Percentiles rank a stretch among this genome's conserved stretches.
Evolutionary conservation across 2,329 filamentous ascomycete genomes (phyloP).

Genomic region (Botrytis fragariae): DNA sequence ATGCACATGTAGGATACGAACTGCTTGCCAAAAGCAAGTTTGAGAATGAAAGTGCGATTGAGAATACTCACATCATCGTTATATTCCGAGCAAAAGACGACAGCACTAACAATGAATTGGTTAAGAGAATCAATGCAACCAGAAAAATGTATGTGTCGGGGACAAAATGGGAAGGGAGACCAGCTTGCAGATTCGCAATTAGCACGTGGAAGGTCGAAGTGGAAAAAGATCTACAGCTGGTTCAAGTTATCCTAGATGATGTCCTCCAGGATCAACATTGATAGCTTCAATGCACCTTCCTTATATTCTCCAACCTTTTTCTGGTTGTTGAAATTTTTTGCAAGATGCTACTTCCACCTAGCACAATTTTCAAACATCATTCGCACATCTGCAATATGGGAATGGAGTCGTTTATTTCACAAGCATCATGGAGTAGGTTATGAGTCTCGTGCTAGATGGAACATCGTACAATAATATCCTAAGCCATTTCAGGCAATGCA

Average conservation of each 20-base stretch:
- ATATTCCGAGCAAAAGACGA: conserved; percentile 72
- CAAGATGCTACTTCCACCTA: background rate
- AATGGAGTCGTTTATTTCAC: background rate
- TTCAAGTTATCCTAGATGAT: conserved; percentile 57
- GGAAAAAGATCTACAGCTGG: conserved; percentile 62
- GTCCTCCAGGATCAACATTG: conserved; percentile 7
- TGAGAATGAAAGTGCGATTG: conserved; percentile 46
- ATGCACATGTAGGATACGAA: conserved; percentile 60
- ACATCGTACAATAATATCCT: rapidly evolving
- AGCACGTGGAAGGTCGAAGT: conserved; percentile 79
- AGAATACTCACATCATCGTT: conserved; percentile 57
- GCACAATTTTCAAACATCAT: background rate
- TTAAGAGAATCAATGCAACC: conserved; percentile 68
- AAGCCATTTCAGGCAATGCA: background rate
- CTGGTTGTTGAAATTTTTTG: too few relatives aligned
- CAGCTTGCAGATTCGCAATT: conserved; percentile 79
- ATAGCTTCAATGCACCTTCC: background rate
- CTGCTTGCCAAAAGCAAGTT: conserved; percentile 56
- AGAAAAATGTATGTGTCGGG: conserved; percentile 79
- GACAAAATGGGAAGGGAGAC: conserved; percentile 70
- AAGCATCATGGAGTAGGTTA: background rate
- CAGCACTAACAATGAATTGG: conserved; percentile 62
- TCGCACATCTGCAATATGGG: background rate
- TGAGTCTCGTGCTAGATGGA: rapidly evolving
- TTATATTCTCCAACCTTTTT: background rate